Evolutionary conservation across 2,329 filamentous ascomycete genomes (phyloP), one percentile per base, ranked within the genome.

Genomic region (Talaromyces amestolkiae): DNA sequence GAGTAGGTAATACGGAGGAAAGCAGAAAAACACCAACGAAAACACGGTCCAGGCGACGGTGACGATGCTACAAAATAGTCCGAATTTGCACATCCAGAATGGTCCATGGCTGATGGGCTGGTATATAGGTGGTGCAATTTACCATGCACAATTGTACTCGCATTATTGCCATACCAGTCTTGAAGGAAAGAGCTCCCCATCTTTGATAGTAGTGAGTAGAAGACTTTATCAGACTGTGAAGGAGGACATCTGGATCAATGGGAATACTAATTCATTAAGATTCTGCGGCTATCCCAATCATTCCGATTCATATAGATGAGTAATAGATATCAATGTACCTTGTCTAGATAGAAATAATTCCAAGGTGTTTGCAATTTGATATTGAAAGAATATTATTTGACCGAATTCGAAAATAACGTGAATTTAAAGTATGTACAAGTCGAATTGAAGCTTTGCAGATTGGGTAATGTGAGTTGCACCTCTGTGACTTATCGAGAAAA

Each of bases 81-180:
- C 39, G 13, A 41, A 41, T 6, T 41, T 41, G 15, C 15, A 2
- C 39, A 8, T 41, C 6, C 15, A 41, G 15, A 41, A n/a, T 41
- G 5, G 15, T 8, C 37, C 37, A 15, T 41, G 37, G 37, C n/a
- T n/a, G n/a, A n/a, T n/a, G n/a, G n/a, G n/a, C 7, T 83, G 78
- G 75, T 83, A 80, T 66, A 76, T 77, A 64, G 81, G 81, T 4
- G 81, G 81, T 0, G 79, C 80, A 61, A 71, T 79, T 10, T 75
- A 75, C 1, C 72, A 79, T 53, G 74, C 74, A 3, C 73, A 82
- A 51, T 75, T 78, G 66, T 80, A 76, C 65, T 80, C 80, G 13
- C 73, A 79, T 33, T 76, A 58, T 84, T 43, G 81, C 82, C 8
- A 64, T 84, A 72, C 80, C 27, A 31, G 27, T 31, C 56, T 72